These are phyloP conservation scores for Thymus quinquecostatus DNA, from an alignment of 257 asterid genomes.

Conservation along the genomic window DNA sequence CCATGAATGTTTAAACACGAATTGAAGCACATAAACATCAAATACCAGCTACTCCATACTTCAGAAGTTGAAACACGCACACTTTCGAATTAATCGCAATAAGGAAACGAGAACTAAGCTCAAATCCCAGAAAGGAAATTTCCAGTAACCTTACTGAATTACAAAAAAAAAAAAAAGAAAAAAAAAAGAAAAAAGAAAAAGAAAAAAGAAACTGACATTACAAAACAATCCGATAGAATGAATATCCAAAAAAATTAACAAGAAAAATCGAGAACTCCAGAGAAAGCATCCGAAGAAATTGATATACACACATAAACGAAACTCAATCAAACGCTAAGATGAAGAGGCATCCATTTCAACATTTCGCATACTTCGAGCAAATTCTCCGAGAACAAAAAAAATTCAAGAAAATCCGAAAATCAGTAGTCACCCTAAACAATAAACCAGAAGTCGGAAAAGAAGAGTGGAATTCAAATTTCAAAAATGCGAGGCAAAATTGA, in stretches of 20 bases:
- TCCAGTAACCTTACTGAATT: no score
- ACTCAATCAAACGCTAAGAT: constrained; percentile 6
- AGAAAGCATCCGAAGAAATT: not conserved
- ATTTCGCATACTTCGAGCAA: not conserved
- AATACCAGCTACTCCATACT: not conserved
- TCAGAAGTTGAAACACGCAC: not conserved
- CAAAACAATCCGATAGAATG: not conserved
- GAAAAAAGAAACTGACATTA: not conserved
- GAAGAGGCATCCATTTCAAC: not conserved
- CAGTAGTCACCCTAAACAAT: not conserved
- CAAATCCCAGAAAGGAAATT: not conserved
- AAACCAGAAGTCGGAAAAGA: constrained; percentile 5
- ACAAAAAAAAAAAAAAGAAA: not conserved
- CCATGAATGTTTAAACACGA: not conserved
- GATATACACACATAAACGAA: not conserved
- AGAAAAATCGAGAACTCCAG: constrained; percentile 2
- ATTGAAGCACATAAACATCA: constrained; percentile 4
- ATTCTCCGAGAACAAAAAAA: not conserved
- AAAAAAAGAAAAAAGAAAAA: not conserved
- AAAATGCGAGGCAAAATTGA: not conserved
- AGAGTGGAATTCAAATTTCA: constrained; percentile 12
- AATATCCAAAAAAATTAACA: constrained; percentile 10
- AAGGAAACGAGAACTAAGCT: not conserved
- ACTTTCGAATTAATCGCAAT: not conserved
- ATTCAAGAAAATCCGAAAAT: not conserved